Evolutionary conservation across 1,139 yeast genomes (phyloP).

Genomic region (Kluyveromyces marxianus): DNA sequence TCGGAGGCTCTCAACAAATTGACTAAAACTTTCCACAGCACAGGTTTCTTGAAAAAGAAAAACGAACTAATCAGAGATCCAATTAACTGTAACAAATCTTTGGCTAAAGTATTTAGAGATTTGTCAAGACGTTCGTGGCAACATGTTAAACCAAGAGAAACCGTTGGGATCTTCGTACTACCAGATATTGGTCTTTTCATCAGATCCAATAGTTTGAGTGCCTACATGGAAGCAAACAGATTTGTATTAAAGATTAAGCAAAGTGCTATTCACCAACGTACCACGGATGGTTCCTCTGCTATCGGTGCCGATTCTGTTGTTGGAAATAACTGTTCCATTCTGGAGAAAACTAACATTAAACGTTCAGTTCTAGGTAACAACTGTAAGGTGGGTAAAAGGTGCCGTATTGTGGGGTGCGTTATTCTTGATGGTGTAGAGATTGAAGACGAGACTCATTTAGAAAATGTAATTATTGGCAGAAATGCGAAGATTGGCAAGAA

Average conservation of each 20-base stretch:
- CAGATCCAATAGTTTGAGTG: slow-evolving; percentile 69
- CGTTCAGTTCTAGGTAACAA: slow-evolving; percentile 71
- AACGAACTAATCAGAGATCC: slow-evolving; percentile 28
- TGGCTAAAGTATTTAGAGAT: slow-evolving; percentile 72
- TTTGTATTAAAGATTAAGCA: slow-evolving; percentile 53
- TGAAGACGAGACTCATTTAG: slow-evolving; percentile 72
- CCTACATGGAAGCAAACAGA: slow-evolving; percentile 89
- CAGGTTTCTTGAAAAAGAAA: slow-evolving; percentile 25
- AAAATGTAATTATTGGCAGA: slow-evolving; percentile 81
- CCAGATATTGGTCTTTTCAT: slow-evolving; percentile 64
- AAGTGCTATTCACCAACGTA: slow-evolving; percentile 34
- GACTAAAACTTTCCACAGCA: slow-evolving; percentile 12
- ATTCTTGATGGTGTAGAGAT: slow-evolving; percentile 62
- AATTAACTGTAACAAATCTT: slow-evolving; percentile 37
- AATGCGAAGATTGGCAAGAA: slow-evolving; percentile 54
- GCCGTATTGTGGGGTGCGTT: slow-evolving; percentile 82
- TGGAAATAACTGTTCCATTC: slow-evolving; percentile 51
- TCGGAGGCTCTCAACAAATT: slow-evolving; percentile 10
- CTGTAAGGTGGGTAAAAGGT: slow-evolving; percentile 75
- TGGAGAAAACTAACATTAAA: slow-evolving; percentile 80
- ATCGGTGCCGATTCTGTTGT: slow-evolving; percentile 83
- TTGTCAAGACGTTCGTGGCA: slow-evolving; percentile 89
- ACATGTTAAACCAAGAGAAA: slow-evolving; percentile 53
- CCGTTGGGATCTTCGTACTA: slow-evolving; percentile 55
- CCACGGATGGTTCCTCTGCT: slow-evolving; percentile 46